These are phyloP conservation scores for Eragrostis tef DNA, from an alignment of 202 grass and related monocot species.

Conservation along the genomic window DNA sequence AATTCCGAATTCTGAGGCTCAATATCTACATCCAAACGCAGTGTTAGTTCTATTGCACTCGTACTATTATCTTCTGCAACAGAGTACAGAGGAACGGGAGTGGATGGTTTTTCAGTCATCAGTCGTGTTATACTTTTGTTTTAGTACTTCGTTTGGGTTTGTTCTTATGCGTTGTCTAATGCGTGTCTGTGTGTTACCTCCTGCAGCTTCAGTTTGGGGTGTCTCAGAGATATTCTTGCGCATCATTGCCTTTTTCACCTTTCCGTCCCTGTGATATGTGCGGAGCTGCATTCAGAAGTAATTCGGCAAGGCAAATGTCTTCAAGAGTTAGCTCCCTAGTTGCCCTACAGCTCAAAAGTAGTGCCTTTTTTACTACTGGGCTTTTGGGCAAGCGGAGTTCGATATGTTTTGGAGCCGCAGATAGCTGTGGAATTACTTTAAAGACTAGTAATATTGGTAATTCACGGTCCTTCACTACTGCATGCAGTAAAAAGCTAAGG, in stretches of 20 bases:
- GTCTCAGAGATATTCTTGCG: constrained; percentile 57
- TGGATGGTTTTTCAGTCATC: neutral
- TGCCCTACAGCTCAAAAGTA: constrained; percentile 52
- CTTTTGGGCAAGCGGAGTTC: constrained; percentile 40
- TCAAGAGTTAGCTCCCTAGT: constrained; percentile 41
- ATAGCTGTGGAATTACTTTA: constrained; percentile 38
- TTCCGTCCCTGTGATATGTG: constrained; percentile 39
- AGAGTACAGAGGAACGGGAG: too few species aligned
- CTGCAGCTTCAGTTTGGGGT: constrained; percentile 71
- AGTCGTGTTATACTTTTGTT: neutral
- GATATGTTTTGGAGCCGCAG: constrained; percentile 31
- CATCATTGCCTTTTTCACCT: constrained; percentile 42
- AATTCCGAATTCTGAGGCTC: too few species aligned
- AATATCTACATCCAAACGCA: too few species aligned
- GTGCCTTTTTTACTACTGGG: constrained; percentile 58
- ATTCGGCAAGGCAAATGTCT: constrained; percentile 46
- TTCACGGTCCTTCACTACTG: constrained; percentile 48
- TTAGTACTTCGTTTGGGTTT: neutral
- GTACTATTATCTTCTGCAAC: neutral
- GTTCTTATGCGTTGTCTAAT: constrained; percentile 14
- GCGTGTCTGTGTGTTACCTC: constrained; percentile 8
- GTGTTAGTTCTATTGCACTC: neutral
- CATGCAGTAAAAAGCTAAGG: constrained; percentile 48
- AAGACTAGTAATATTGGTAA: constrained; percentile 46
- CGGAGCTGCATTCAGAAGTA: constrained; percentile 50